Conservation (phyloP, 2,329 filamentous ascomycete genomes). For the Pyrenochaeta sp. region DNA sequence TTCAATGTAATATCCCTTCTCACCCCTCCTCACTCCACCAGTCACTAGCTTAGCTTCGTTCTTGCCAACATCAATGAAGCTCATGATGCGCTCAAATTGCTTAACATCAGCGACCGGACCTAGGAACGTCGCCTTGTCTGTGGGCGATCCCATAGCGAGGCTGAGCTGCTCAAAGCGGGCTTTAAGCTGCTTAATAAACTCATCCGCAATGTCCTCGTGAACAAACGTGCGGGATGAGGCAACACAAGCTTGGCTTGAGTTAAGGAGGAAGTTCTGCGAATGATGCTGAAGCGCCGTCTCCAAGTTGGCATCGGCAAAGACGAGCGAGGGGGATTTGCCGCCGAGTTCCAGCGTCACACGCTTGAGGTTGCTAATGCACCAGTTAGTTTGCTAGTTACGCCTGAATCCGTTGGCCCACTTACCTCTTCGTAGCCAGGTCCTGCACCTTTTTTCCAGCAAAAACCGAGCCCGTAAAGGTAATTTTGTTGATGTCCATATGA, state of each 20-base stretch:
- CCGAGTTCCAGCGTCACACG: conserved; percentile 57
- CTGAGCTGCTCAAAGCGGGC: conserved; percentile 30
- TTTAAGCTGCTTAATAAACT: conserved; percentile 41
- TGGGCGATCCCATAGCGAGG: conserved; percentile 20
- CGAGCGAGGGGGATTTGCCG: conserved; percentile 56
- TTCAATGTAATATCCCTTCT: conserved; percentile 37
- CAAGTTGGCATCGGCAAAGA: conserved; percentile 58
- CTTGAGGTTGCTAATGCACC: conserved; percentile 57
- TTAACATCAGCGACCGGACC: conserved; percentile 39
- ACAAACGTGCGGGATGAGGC: conserved; percentile 62
- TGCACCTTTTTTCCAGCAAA: conserved; percentile 50
- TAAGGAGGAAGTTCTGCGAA: conserved; percentile 54
- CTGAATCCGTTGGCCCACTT: not conserved
- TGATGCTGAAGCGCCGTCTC: conserved; percentile 50
- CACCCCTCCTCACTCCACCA: conserved; percentile 35
- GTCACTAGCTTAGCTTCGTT: conserved; percentile 34
- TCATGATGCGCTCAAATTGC: conserved; percentile 38
- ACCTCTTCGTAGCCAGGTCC: conserved; percentile 48
- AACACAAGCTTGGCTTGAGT: conserved; percentile 66
- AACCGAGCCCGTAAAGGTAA: conserved; percentile 52
- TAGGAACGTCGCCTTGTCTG: conserved; percentile 28
- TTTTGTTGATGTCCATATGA: conserved; percentile 54
- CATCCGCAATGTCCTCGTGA: conserved; percentile 37
- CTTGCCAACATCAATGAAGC: conserved; percentile 35
- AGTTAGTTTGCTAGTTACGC: too few relatives aligned